These are phyloP conservation scores for Acer saccharum DNA, from an alignment of 345 rosid species.

Conservation along the genomic window DNA sequence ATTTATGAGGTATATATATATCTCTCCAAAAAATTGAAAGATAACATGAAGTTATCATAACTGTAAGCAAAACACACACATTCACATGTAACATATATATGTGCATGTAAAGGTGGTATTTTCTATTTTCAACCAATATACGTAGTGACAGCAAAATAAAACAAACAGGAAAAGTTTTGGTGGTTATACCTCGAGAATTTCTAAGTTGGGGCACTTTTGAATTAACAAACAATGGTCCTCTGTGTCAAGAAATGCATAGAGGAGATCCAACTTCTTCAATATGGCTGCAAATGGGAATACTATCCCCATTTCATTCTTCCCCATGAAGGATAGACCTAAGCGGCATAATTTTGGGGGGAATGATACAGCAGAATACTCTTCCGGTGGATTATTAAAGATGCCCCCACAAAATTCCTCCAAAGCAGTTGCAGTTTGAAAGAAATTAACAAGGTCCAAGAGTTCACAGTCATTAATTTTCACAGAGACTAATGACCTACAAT, in stretches of 20 bases:
- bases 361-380: conserved; percentile 43
- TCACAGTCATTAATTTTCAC: conserved; percentile 80
- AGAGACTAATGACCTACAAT: conserved; percentile 65
- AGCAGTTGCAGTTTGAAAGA: conserved; percentile 62
- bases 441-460: conserved; percentile 64
- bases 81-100: background rate
- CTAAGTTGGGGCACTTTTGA: conserved; percentile 80
- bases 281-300: conserved; percentile 73
- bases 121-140: background rate
- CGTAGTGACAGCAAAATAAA: background rate
- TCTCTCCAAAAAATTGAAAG: background rate
- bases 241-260: conserved; percentile 74
- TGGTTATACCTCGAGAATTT: conserved; percentile 83
- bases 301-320: conserved; percentile 71
- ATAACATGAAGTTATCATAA: background rate
- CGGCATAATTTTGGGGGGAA: conserved; percentile 70
- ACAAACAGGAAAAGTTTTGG: conserved; percentile 2
- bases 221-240: conserved; percentile 85
- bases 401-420: conserved; percentile 97
- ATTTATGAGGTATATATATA: background rate
- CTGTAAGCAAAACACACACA: background rate
- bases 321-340: conserved; percentile 76
- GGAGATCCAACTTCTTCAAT: conserved; percentile 84
- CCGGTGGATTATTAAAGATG: conserved; percentile 54
- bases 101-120: background rate